A percentile compares a stretch with the other conserved stretches of the same genome.
These are phyloP conservation scores for Sugiyamaella xylanicola DNA, from an alignment of 1,139 yeast species.

Conservation along the genomic window DNA sequence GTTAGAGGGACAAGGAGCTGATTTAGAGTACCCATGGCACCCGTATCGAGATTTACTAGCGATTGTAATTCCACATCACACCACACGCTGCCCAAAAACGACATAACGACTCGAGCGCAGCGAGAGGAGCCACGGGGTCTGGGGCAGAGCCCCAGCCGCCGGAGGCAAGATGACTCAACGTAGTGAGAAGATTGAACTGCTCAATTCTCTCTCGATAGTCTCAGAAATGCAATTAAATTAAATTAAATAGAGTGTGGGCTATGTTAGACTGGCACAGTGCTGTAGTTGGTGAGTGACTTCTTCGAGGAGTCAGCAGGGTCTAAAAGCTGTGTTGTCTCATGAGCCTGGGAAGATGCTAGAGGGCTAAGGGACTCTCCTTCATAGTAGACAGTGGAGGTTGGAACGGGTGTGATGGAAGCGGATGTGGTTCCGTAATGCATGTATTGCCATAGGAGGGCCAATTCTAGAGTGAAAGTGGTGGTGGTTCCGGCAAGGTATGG, in stretches of 20 bases:
- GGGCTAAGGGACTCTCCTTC: constrained; percentile 10
- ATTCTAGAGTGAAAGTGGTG: constrained; percentile 75
- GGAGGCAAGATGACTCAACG: not conserved
- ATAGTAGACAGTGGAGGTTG: constrained; percentile 7
- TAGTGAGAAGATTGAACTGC: not conserved
- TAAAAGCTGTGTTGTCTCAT: constrained; percentile 7
- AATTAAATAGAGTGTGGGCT: not conserved
- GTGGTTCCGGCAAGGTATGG: constrained; percentile 84
- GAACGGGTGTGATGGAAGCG: not conserved
- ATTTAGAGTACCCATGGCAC: too few relatives aligned
- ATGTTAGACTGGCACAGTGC: constrained; percentile 2
- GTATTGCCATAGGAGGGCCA: constrained; percentile 68
- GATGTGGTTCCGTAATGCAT: constrained; percentile 38
- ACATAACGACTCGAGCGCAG: not conserved
- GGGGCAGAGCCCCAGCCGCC: constrained; percentile 1
- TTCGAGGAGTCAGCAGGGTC: not conserved
- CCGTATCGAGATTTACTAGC: not conserved
- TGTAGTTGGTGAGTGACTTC: constrained; percentile 1
- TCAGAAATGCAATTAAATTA: not conserved
- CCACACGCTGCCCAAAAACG: not conserved
- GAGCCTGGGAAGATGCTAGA: not conserved
- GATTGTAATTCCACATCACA: not conserved
- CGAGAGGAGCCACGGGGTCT: constrained; percentile 1
- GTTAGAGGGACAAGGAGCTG: too few relatives aligned
- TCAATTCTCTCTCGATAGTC: too few relatives aligned